Conservation (phyloP, 768 basidiomycete genomes). For the Termitomyces sp. region DNA sequence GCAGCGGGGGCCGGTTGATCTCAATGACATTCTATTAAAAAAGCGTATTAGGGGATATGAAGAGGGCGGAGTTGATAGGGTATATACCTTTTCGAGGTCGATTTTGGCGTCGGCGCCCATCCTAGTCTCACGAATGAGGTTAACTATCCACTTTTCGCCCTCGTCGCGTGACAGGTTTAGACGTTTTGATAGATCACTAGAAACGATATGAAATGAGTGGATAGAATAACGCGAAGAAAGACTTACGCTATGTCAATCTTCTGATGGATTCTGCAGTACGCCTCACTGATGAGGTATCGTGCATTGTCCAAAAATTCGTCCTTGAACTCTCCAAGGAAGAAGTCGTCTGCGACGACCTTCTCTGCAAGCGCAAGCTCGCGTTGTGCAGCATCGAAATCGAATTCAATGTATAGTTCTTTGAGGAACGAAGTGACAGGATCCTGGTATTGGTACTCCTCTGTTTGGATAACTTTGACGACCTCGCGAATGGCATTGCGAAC, state of each 20-base stretch:
- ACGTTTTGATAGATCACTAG: constrained; percentile 86
- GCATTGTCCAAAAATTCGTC: constrained; percentile 98
- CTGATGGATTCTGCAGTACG: constrained; percentile 96
- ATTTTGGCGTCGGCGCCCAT: constrained; percentile 98
- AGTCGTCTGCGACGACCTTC: constrained; percentile 84
- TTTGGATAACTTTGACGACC: constrained; percentile 90
- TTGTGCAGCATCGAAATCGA: constrained; percentile 96
- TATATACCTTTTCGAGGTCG: constrained; percentile 84
- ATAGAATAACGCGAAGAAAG: background rate
- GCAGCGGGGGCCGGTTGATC: constrained; percentile 85
- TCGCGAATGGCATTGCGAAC: constrained; percentile 88
- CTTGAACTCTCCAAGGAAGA: constrained; percentile 87
- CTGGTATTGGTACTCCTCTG: constrained; percentile 93
- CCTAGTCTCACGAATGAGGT: constrained; percentile 94
- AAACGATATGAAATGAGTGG: background rate
- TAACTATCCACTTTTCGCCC: constrained; percentile 99
- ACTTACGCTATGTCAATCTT: constrained; percentile 81
- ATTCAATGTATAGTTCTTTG: constrained; percentile 90
- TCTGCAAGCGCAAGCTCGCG: constrained; percentile 74
- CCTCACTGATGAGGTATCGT: constrained; percentile 92
- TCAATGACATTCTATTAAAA: constrained; percentile 86
- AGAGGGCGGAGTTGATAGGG: background rate
- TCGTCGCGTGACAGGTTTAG: constrained; percentile 92
- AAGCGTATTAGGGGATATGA: background rate
- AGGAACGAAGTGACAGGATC: constrained; percentile 94